Percentiles rank a stretch among this genome's conserved stretches.
Conservation (phyloP, 352 stramenopile genomes). For the Pythium chondricola region DNA sequence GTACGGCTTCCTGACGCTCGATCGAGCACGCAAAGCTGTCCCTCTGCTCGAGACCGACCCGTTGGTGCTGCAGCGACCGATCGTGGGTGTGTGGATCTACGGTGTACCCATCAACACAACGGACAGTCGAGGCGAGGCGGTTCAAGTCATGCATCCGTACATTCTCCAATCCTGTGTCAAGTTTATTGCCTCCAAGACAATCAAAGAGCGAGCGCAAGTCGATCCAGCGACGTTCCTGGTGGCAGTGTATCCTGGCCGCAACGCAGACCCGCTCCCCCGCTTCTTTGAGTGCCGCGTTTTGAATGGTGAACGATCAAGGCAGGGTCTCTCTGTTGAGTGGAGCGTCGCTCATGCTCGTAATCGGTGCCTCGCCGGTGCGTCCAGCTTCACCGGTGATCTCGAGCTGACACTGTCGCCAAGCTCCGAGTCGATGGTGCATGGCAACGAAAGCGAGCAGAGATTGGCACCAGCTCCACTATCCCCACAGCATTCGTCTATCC, state of each 20-base stretch:
- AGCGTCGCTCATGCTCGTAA: slow-evolving; percentile 24
- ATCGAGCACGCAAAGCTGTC: slow-evolving; percentile 70
- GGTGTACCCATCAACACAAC: slow-evolving; percentile 46
- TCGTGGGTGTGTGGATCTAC: slow-evolving; percentile 74
- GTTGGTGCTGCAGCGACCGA: slow-evolving; percentile 52
- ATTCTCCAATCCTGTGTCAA: slow-evolving; percentile 53
- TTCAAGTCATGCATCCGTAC: slow-evolving; percentile 42
- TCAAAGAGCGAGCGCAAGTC: slow-evolving; percentile 55
- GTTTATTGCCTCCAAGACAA: slow-evolving; percentile 39
- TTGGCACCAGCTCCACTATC: neutral
- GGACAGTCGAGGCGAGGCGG: slow-evolving; percentile 16
- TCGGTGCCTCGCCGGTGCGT: slow-evolving; percentile 53
- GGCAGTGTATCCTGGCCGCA: slow-evolving; percentile 38
- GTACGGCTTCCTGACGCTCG: slow-evolving; percentile 64
- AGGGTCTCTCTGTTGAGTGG: slow-evolving; percentile 23
- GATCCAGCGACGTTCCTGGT: slow-evolving; percentile 60
- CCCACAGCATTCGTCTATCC: neutral
- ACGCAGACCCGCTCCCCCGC: slow-evolving; percentile 34
- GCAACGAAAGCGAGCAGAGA: neutral
- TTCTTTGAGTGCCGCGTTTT: slow-evolving; percentile 68
- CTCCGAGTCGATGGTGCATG: too few relatives aligned
- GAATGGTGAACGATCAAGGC: slow-evolving; percentile 2
- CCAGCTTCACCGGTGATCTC: slow-evolving; percentile 44
- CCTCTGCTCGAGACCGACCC: slow-evolving; percentile 67
- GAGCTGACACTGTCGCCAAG: slow-evolving; percentile 44